Evolutionary conservation across 192 early-diverging fungal genomes (phyloP), one percentile per base, ranked within the genome.

Genomic region (Helicostylum pulchrum): DNA sequence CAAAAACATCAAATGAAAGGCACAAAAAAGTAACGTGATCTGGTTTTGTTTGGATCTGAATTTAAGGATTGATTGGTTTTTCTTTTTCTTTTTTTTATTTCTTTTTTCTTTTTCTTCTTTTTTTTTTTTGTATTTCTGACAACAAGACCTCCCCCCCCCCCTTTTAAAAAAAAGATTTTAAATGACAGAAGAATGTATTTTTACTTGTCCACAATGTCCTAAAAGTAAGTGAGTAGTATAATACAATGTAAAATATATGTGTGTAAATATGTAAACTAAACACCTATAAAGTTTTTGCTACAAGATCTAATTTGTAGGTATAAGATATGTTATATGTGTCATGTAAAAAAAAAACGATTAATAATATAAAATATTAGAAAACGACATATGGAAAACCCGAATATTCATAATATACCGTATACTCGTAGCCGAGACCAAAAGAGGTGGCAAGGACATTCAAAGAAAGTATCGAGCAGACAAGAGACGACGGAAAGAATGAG

Each of bases 341-440:
- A n/a, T n/a, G n/a, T n/a, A n/a, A n/a, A n/a, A n/a, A n/a, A n/a
- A n/a, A n/a, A n/a, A n/a, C n/a, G n/a, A n/a, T n/a, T n/a, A n/a
- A n/a, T 45, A 30, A 49, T 49, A 45, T 34, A 23, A 20, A 4
- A 4, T 34, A 62, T 46, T 11, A 48, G 55, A 44, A 79, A 79
- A 68, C 62, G 78, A 21, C 78, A 79, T 64, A 57, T 76, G 54
- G 78, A 79, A 66, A 79, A 79, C 47, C 72, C 72, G 26, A 79
- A 79, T 53, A 79, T 79, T 26, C 78, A 79, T 62, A 79, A 79
- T 54, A 71, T 74, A 31, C 78, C 78, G 0, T 80, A 80, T 54
- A 70, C 72, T 21, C 75, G 78, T 39, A 65, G 72, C 47, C 66
- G 78, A n/a, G 78, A 80, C 32, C 78, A 80, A 52, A 80, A 80